Conservation (phyloP, 2,329 filamentous ascomycete species). For the Colletotrichum sidae region DNA sequence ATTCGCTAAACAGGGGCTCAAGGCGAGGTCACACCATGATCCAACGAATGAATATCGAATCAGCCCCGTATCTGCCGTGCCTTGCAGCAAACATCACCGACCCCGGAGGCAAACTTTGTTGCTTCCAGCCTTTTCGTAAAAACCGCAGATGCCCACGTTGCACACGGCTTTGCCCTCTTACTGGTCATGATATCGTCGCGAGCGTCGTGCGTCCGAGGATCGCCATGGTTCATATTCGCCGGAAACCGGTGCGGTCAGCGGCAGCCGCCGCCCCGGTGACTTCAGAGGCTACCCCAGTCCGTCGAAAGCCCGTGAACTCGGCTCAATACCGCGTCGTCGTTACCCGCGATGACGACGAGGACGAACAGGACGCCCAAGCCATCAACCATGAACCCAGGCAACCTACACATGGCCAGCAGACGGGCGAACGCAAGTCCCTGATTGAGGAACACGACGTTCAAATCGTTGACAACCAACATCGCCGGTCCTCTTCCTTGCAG, state of each 20-base stretch:
- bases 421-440: not conserved
- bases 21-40: too few species aligned
- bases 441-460: not conserved
- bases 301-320: not conserved
- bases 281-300: not conserved
- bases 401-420: not conserved
- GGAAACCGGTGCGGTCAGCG: not conserved
- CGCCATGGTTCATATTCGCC: not conserved
- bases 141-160: not conserved
- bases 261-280: not conserved
- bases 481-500: not conserved
- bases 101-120: not conserved
- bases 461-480: not conserved
- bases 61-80: too few species aligned
- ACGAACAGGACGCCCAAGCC: not conserved
- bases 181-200: not conserved
- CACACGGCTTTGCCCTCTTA: not conserved
- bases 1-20: not conserved
- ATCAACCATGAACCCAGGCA: not conserved
- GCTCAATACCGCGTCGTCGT: conserved; percentile 5
- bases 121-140: not conserved
- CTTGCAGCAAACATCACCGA: not conserved
- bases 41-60: too few species aligned
- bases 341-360: not conserved
- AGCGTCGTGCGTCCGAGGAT: not conserved